Base-by-base conservation (phyloP, 148 eudicot species). In the Silene latifolia region DNA sequence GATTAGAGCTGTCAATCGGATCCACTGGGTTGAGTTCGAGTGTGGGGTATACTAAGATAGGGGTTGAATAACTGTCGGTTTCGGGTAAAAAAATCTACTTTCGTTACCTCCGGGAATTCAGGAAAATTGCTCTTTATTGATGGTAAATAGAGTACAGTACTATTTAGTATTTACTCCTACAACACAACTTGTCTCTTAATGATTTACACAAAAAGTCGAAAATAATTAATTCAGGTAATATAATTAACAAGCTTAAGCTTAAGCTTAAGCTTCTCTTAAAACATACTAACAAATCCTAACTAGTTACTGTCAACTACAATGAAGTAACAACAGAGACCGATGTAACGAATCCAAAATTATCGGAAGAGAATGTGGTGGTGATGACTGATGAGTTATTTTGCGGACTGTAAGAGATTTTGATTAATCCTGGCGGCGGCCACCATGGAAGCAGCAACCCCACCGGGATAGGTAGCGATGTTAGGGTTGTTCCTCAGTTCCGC, bases 401-500 rank as follows among this genome's bases (percentile, higher is more conserved):
- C 11, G 39, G 51, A 39, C 48, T 74, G 42, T 4, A 63, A 19
- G 29, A 18, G 35, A 44, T 48, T 46, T 73, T 87, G 95, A 77
- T 92, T 92, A 46, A 90, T 85, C 82, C 97, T 87, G 0, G 97
- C 97, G 19, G 97, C 97, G 0, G 93, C 95, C 18, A 89, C 92
- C 47, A 92, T 62, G 8, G 93, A 92, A 58, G 95, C 97, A 5
- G 97, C 91, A 0, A 92, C 95, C 5, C 97, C 97, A 1, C 91
- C 90, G 0, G 97, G 97, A 56, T 85, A 89, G 1, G 97, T 92
- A 72, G 87, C 73, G 27, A 92, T 83, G 85, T 92, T 85, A 1
- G 95, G 97, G 72, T 87, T 89, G 78, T 92, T 92, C 83, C 97
- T 88, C 80, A 92, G 76, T 82, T 92, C 97, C 0, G 97, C 97